These are phyloP conservation scores for Myochromella boudieri DNA, from an alignment of 768 basidiomycete species.

Conservation along the genomic window DNA sequence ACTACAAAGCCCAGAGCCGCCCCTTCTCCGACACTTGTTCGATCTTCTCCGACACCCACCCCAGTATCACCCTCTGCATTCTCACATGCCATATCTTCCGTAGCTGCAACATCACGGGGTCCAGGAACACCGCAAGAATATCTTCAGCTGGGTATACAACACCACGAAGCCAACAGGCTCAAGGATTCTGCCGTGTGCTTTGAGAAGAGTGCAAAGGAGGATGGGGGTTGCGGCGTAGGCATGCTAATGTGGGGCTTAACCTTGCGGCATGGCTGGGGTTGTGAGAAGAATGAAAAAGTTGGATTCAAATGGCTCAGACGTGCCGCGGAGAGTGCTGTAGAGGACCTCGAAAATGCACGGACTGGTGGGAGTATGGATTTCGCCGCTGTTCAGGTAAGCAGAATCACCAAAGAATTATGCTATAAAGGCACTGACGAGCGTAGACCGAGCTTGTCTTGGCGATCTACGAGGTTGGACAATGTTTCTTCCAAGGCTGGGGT, in stretches of 20 bases:
- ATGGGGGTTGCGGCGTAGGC: constrained; percentile 83
- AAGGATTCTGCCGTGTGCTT: constrained; percentile 70
- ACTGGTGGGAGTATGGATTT: constrained; percentile 46
- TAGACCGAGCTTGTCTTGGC: constrained; percentile 84
- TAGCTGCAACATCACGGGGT: neutral
- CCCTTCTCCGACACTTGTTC: constrained; percentile 6
- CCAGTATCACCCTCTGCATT: too few relatives aligned
- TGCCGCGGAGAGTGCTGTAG: constrained; percentile 80
- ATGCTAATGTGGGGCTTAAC: constrained; percentile 93
- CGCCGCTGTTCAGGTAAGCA: constrained; percentile 51
- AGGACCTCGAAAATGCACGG: constrained; percentile 67
- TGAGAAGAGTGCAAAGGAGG: constrained; percentile 69
- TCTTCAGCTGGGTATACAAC: constrained; percentile 73
- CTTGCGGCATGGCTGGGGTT: constrained; percentile 88
- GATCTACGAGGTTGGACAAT: constrained; percentile 90
- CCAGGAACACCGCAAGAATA: constrained; percentile 58
- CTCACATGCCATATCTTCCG: constrained; percentile 3
- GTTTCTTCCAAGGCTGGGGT: constrained; percentile 93
- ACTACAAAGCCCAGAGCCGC: constrained; percentile 11
- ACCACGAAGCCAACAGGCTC: constrained; percentile 74
- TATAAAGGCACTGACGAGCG: neutral
- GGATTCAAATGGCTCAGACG: constrained; percentile 83
- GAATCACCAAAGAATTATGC: neutral
- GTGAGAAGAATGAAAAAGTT: constrained; percentile 70
- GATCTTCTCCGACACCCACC: constrained; percentile 11